Percentiles rank a stretch among this genome's conserved stretches.
Evolutionary conservation across 371 early-diverging fungal genomes (phyloP).

Genomic region (Mucor saturninus): DNA sequence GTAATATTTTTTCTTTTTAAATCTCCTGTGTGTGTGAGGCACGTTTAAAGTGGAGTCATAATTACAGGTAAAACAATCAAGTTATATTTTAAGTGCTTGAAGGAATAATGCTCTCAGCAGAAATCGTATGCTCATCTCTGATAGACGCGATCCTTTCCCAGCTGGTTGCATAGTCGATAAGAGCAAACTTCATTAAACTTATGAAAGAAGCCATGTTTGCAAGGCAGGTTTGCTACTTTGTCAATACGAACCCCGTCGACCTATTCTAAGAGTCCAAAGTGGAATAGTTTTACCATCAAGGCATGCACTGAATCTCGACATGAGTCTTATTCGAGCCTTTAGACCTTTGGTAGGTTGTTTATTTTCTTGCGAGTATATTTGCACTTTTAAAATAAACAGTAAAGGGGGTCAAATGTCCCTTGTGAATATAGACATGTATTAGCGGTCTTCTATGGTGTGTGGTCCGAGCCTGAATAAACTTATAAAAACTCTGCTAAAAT

Average conservation of each 20-base stretch:
- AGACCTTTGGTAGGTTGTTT: no score
- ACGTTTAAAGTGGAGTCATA: background rate
- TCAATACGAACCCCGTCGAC: background rate
- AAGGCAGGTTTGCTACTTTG: background rate
- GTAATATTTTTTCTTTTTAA: conserved; percentile 4
- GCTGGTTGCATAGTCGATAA: conserved; percentile 8
- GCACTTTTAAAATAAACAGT: no score
- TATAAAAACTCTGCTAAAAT: no score
- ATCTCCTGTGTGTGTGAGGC: conserved; percentile 8
- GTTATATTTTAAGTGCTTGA: conserved; percentile 6
- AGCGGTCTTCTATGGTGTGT: no score
- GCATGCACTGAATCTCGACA: no score
- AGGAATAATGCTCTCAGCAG: conserved; percentile 5
- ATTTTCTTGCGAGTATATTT: no score
- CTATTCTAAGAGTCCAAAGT: background rate
- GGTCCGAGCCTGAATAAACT: no score
- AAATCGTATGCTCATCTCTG: conserved; percentile 13
- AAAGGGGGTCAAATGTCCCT: no score
- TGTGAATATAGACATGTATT: no score
- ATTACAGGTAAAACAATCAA: background rate
- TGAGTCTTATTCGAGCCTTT: no score
- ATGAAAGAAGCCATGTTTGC: conserved; percentile 1
- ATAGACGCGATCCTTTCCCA: conserved; percentile 10
- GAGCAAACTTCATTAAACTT: conserved; percentile 11
- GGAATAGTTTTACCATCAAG: no score